phyloP scores from a whole-genome alignment of 192 early-diverging fungal genomes.

The Spinellus fusiger region DNA sequence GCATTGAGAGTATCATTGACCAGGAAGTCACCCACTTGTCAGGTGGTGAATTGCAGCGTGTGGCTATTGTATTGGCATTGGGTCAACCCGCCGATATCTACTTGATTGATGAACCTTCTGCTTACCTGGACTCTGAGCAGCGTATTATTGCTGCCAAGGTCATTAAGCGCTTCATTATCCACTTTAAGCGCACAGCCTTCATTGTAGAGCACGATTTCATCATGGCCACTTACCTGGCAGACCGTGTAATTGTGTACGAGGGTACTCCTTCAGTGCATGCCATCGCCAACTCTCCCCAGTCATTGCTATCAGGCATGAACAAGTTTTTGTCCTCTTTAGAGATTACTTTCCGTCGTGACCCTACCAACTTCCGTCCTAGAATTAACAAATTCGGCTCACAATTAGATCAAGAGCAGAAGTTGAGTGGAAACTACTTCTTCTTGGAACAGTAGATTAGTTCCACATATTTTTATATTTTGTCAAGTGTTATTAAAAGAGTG shows the following conservation, averaged over 20 bases:
- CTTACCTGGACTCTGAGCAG: constrained; percentile 98
- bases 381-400: constrained; percentile 95
- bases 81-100: constrained; percentile 94
- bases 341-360: constrained; percentile 97
- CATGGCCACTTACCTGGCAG: constrained; percentile 97
- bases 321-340: constrained; percentile 85
- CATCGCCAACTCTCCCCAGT: constrained; percentile 75
- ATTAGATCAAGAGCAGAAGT: constrained; percentile 96
- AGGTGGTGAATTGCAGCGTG: constrained; percentile 99
- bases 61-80: constrained; percentile 86
- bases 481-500: background rate
- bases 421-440: constrained; percentile 50
- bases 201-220: constrained; percentile 99
- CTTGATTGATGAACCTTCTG: constrained; percentile 95
- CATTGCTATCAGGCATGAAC: constrained; percentile 94
- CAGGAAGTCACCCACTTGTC: constrained; percentile 82
- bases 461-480: too few relatives aligned
- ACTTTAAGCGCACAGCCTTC: constrained; percentile 95
- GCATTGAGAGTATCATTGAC: constrained; percentile 91
- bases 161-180: constrained; percentile 96
- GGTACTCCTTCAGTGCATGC: constrained; percentile 85
- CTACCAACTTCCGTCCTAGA: constrained; percentile 93
- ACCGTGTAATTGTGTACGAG: constrained; percentile 93
- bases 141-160: constrained; percentile 98
- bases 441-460: constrained; percentile 26